Evolutionary conservation across 1,139 yeast species (phyloP).

Genomic region (Diutina sp.): DNA sequence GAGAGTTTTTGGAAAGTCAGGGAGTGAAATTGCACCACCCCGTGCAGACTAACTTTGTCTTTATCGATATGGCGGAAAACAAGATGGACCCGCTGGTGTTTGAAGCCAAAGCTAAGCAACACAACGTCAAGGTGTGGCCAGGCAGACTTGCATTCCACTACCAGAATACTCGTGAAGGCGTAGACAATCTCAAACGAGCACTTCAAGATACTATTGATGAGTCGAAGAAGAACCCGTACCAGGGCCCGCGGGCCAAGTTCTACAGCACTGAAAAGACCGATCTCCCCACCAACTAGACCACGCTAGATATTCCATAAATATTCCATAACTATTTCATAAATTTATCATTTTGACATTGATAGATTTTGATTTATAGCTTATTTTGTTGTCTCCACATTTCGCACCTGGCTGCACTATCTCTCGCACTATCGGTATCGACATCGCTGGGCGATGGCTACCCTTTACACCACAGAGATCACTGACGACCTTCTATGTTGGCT

Average conservation of each 20-base stretch:
- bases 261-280: neutral
- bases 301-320: no score
- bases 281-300: neutral
- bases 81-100: constrained; percentile 9
- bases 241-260: constrained; percentile 3
- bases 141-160: constrained; percentile 27
- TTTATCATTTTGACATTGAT: no score
- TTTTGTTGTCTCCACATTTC: no score
- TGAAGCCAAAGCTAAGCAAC: constrained; percentile 10
- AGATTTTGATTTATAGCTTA: no score
- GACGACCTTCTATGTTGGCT: constrained; percentile 6
- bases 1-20: constrained; percentile 5
- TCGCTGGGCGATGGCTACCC: neutral
- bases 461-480: neutral
- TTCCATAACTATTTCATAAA: no score
- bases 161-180: constrained; percentile 22
- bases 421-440: no score
- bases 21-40: constrained; percentile 23
- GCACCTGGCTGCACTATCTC: no score
- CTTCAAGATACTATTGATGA: constrained; percentile 18
- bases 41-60: constrained; percentile 29
- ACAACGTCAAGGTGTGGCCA: constrained; percentile 15
- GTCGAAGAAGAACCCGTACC: constrained; percentile 17
- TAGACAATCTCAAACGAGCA: constrained; percentile 17
- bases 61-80: constrained; percentile 22